These are phyloP conservation scores for Trypanosoma congolense DNA, from an alignment of 208 protist genomes.

Conservation along the genomic window DNA sequence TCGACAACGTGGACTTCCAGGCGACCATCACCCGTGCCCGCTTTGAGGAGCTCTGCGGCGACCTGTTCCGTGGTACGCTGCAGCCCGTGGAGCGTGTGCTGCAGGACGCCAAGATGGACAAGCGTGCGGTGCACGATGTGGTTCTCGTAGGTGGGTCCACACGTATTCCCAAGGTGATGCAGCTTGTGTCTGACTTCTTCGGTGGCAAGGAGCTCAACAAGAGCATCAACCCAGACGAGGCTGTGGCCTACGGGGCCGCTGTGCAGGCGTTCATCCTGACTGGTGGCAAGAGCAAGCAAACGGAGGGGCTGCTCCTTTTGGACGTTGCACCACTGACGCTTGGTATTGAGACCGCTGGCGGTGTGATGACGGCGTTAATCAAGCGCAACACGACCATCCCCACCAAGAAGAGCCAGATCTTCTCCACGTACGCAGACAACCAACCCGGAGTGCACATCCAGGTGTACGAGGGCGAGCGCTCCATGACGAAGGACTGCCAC, in stretches of 20 bases:
- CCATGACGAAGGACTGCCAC: conserved; percentile 89
- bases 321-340: conserved; percentile 92
- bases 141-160: conserved; percentile 95
- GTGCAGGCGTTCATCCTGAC: conserved; percentile 95
- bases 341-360: conserved; percentile 90
- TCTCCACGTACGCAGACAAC: conserved; percentile 86
- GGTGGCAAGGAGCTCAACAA: conserved; percentile 90
- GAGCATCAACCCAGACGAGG: conserved; percentile 92
- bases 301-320: conserved; percentile 76
- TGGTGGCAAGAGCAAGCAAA: conserved; percentile 58
- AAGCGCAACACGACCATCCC: conserved; percentile 84
- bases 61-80: conserved; percentile 82
- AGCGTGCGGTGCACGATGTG: conserved; percentile 88
- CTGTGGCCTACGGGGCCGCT: conserved; percentile 92
- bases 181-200: conserved; percentile 94
- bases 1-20: conserved; percentile 96
- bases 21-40: conserved; percentile 95
- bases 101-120: conserved; percentile 86
- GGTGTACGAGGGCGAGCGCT: conserved; percentile 94
- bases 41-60: conserved; percentile 96
- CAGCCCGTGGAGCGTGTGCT: conserved; percentile 85
- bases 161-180: conserved; percentile 98
- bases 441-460: conserved; percentile 88
- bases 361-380: conserved; percentile 93
- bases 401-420: conserved; percentile 83